Conservation (phyloP, 129 eudicot species). For the Arctium lappa region DNA sequence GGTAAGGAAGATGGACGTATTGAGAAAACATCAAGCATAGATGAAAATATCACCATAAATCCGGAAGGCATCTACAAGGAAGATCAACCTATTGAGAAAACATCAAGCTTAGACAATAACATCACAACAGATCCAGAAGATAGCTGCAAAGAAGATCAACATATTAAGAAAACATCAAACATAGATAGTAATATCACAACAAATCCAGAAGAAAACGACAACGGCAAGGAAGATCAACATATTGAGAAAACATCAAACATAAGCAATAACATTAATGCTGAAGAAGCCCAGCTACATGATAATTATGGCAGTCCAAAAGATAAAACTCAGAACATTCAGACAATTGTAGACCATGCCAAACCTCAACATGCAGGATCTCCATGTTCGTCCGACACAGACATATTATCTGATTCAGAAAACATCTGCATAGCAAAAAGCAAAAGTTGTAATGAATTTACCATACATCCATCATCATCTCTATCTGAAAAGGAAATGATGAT, state of each 20-base stretch:
- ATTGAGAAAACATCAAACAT: neutral
- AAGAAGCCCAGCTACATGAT: neutral
- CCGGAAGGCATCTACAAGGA: neutral
- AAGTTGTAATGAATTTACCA: slow-evolving; percentile 39
- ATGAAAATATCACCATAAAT: slow-evolving; percentile 30
- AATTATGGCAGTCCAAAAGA: slow-evolving; percentile 13
- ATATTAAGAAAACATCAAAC: neutral
- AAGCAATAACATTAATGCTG: neutral
- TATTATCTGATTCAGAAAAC: slow-evolving; percentile 29
- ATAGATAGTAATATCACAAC: neutral
- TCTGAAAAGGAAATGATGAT: slow-evolving; percentile 23
- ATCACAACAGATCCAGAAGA: neutral
- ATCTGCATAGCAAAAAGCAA: slow-evolving; percentile 34
- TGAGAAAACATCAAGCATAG: slow-evolving; percentile 44
- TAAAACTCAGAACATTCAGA: slow-evolving; percentile 33
- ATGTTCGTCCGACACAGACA: slow-evolving; percentile 43
- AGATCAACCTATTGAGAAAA: slow-evolving; percentile 33
- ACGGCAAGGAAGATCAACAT: neutral
- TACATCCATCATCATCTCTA: slow-evolving; percentile 16
- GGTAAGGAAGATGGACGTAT: slow-evolving; percentile 59
- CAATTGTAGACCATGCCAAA: slow-evolving; percentile 11
- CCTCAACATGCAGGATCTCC: slow-evolving; percentile 34
- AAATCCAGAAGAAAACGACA: neutral
- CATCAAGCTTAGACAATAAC: slow-evolving; percentile 9
- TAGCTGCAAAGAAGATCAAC: neutral